Evolutionary conservation across 2,329 filamentous ascomycete species (phyloP), one percentile per base, ranked within the genome.

Genomic region (Leptodontidium sp.): DNA sequence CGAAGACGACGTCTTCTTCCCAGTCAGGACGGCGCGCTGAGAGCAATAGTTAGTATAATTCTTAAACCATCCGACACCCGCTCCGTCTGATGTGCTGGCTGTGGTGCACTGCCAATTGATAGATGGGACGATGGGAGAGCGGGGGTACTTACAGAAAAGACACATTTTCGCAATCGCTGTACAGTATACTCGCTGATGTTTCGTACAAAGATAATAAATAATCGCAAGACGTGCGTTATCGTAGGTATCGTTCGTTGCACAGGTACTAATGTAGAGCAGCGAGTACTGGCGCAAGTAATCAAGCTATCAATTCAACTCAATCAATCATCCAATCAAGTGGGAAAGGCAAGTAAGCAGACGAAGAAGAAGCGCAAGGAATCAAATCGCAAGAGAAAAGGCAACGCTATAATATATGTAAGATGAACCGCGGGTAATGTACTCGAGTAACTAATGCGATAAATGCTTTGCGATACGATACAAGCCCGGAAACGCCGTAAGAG

Each of bases 1-100:
- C 65, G 52, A 73, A 73, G 52, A 69, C 64, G 50, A 75, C 66
- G 29, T 74, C 73, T 49, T 75, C 73, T 71, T 75, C 73, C 73
- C 73, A 75, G 45, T 58, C 67, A 26, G 74, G 72, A 15, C 40
- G 38, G 9, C 66, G 67, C 5, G 68, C 70, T 72, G 68, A 29
- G 26, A 55, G 9, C n/a, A 61, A 15, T 64, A 64, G 67, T 49
- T 52, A n/a, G 63, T 12, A 49, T 12, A 14, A 61, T 24, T n/a
- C 24, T 17, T 4, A 7, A 8, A 17, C 2, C 2, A 15, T n/a
- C 4, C 38, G 32, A 17, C 24, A 15, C 21, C 29, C 7, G n/a
- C 5, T 8, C 21, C 29, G n/a, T 58, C 32, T 43, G 9, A 58
- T 32, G 29, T 32, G 4, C 29, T 32, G n/a, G 35, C 35, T 24